Conservation (phyloP, 352 stramenopile species). For the Pythium scleroteichum region DNA sequence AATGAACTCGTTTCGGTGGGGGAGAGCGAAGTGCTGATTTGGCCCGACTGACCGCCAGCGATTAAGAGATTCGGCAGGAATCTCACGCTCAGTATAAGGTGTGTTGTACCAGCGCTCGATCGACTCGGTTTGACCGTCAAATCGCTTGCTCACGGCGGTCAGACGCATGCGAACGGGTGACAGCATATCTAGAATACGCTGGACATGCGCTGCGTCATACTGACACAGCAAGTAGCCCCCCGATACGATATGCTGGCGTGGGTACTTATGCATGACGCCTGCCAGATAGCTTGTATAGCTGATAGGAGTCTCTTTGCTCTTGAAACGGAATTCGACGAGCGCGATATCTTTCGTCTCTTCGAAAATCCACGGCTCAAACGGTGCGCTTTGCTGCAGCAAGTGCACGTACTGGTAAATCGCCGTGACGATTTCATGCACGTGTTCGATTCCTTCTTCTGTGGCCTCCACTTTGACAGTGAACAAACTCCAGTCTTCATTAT, state of each 20-base stretch:
- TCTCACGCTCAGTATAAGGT: slow-evolving; percentile 46
- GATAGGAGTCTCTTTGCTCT: slow-evolving; percentile 79
- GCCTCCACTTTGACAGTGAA: slow-evolving; percentile 73
- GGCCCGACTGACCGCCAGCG: slow-evolving; percentile 37
- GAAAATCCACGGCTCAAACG: slow-evolving; percentile 68
- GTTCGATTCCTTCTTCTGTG: slow-evolving; percentile 61
- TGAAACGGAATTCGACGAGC: slow-evolving; percentile 67
- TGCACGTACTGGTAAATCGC: slow-evolving; percentile 70
- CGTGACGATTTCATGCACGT: slow-evolving; percentile 61
- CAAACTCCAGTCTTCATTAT: slow-evolving; percentile 70
- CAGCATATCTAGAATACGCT: slow-evolving; percentile 53
- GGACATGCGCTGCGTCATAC: slow-evolving; percentile 54
- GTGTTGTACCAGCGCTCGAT: slow-evolving; percentile 74
- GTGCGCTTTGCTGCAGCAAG: slow-evolving; percentile 41
- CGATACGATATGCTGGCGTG: slow-evolving; percentile 59
- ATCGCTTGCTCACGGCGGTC: slow-evolving; percentile 69
- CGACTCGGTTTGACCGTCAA: slow-evolving; percentile 47
- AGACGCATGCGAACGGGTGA: slow-evolving; percentile 57
- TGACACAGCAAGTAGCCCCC: slow-evolving; percentile 64
- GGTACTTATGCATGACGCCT: slow-evolving; percentile 69
- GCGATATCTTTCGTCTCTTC: slow-evolving; percentile 60
- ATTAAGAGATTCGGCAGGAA: slow-evolving; percentile 38
- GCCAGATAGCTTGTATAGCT: slow-evolving; percentile 69
- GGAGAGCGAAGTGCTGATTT: slow-evolving; percentile 46
- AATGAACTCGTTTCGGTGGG: slow-evolving; percentile 77